A percentile compares a stretch with the other conserved stretches of the same genome.
These are phyloP conservation scores for Emericellopsis atlantica DNA, from an alignment of 2,329 filamentous ascomycete genomes.

Conservation along the genomic window DNA sequence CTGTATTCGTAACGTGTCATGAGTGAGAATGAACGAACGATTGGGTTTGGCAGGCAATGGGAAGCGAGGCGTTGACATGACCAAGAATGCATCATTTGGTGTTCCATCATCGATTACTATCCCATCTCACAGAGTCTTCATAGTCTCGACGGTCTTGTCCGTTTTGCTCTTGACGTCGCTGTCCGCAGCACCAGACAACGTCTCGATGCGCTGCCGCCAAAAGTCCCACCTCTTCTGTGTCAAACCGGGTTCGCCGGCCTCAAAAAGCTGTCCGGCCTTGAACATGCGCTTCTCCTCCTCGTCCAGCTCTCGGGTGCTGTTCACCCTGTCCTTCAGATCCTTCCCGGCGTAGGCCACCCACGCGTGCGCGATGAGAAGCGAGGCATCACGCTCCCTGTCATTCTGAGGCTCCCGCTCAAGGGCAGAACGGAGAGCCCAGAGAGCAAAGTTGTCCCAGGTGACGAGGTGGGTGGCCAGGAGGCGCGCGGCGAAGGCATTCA, in stretches of 20 bases:
- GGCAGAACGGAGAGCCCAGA: constrained; percentile 16
- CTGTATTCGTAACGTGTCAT: constrained; percentile 20
- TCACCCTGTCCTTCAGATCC: constrained; percentile 9
- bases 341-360: constrained; percentile 17
- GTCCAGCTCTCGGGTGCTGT: constrained; percentile 6
- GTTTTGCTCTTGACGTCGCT: constrained; percentile 9
- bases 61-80: constrained; percentile 3
- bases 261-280: constrained; percentile 9
- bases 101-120: not conserved
- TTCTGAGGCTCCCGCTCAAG: constrained; percentile 12
- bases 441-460: constrained; percentile 13
- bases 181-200: constrained; percentile 7
- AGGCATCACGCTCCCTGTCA: constrained; percentile 7
- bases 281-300: constrained; percentile 8
- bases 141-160: constrained; percentile 8
- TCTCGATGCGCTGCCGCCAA: constrained; percentile 14
- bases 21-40: not conserved
- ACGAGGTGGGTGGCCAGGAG: constrained; percentile 10
- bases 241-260: constrained; percentile 9
- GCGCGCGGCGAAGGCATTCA: constrained; percentile 20
- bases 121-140: constrained; percentile 4
- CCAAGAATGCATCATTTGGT: not conserved
- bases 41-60: not conserved
- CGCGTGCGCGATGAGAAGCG: constrained; percentile 11
- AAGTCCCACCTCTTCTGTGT: constrained; percentile 15